These are phyloP conservation scores for Penicillium verrucosum DNA, from an alignment of 2,329 filamentous ascomycete genomes.

Conservation along the genomic window DNA sequence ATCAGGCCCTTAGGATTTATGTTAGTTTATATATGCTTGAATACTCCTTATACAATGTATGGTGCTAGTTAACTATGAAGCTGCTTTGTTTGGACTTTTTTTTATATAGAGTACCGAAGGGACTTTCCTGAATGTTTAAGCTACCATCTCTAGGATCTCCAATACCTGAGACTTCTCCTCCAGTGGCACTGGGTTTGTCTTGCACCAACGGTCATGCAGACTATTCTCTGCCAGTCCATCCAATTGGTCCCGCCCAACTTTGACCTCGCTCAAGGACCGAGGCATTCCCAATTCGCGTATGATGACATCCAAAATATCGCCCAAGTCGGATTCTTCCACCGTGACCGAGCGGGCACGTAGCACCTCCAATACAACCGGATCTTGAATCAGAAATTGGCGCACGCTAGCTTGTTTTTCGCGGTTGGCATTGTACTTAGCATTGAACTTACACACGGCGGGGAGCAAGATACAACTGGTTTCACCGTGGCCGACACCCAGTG, in stretches of 20 bases:
- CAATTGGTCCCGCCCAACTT: conserved; percentile 49
- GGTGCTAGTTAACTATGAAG: neutral
- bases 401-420: conserved; percentile 44
- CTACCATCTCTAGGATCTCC: conserved; percentile 25
- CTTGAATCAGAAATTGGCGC: conserved; percentile 40
- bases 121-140: conserved; percentile 5
- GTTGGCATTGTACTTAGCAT: conserved; percentile 45
- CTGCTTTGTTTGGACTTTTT: neutral
- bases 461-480: conserved; percentile 58
- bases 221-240: conserved; percentile 44
- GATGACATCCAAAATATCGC: conserved; percentile 52
- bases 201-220: conserved; percentile 22
- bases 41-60: neutral
- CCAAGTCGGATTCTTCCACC: conserved; percentile 40
- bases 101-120: neutral
- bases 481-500: conserved; percentile 58
- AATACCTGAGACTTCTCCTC: conserved; percentile 21
- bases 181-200: conserved; percentile 20
- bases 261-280: conserved; percentile 51
- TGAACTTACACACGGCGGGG: conserved; percentile 57
- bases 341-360: conserved; percentile 33
- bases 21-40: neutral
- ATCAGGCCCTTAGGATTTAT: neutral
- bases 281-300: conserved; percentile 55
- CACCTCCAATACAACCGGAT: conserved; percentile 36